A percentile compares a stretch with the other conserved stretches of the same genome.
Conservation (phyloP, 495 filamentous ascomycete species). For the Trichoderma parareesei region DNA sequence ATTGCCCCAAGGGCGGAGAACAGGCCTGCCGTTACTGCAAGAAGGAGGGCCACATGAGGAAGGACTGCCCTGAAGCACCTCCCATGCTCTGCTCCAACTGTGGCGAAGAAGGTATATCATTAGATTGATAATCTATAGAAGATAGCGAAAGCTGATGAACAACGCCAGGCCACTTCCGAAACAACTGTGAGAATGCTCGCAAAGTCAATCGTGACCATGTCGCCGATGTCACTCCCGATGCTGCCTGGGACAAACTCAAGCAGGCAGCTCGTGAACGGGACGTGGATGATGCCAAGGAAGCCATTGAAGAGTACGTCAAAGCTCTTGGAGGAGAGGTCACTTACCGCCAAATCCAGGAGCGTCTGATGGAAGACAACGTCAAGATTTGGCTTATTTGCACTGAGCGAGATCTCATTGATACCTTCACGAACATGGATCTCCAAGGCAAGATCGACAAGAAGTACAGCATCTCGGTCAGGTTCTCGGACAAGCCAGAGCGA, state of each 20-base stretch:
- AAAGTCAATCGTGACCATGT: constrained; percentile 57
- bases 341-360: constrained; percentile 63
- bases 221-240: constrained; percentile 49
- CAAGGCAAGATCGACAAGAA: constrained; percentile 72
- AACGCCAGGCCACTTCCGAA: constrained; percentile 51
- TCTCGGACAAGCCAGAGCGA: constrained; percentile 55
- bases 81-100: constrained; percentile 68
- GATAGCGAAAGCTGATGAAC: constrained; percentile 11
- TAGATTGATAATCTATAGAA: background rate
- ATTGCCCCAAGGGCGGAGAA: constrained; percentile 38
- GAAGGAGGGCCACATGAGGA: constrained; percentile 49
- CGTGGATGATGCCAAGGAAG: constrained; percentile 64
- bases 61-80: constrained; percentile 62
- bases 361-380: constrained; percentile 58
- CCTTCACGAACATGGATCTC: constrained; percentile 71
- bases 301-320: constrained; percentile 68
- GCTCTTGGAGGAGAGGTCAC: constrained; percentile 42
- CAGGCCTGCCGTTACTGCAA: constrained; percentile 32
- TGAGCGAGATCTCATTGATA: constrained; percentile 52
- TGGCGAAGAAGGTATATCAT: constrained; percentile 51
- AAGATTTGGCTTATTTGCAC: constrained; percentile 67
- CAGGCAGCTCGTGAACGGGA: constrained; percentile 57
- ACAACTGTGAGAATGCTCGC: constrained; percentile 62
- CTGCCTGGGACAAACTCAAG: constrained; percentile 62
- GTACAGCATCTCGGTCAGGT: constrained; percentile 65